Base-by-base conservation (phyloP, 768 basidiomycete genomes). In the Leccinum variicolor region DNA sequence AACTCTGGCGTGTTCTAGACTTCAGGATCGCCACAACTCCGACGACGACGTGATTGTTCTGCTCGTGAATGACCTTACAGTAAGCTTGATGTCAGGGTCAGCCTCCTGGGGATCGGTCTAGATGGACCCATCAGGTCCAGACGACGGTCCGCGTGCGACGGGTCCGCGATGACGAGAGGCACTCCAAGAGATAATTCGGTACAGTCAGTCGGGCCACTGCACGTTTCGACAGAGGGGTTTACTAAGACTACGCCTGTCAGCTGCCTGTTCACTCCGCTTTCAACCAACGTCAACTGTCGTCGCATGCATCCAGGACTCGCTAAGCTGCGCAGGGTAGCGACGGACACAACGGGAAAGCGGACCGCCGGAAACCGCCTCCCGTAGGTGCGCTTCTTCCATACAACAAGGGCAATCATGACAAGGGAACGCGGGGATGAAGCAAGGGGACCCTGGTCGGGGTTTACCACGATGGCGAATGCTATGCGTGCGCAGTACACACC, bases 201-300 rank as follows among this genome's bases (percentile, higher is more conserved):
- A 47, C 21, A 13, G 13, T 45, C 43, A 21, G 19, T 23, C 19
- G 2, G 6, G 6, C 43, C 45, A 6, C n/a, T n/a, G n/a, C n/a
- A 14, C 13, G 14, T 46, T 46, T 23, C 19, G 14, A 23, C 17
- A 17, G 47, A 5, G 15, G 47, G 9, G 55, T 21, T 23, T 8
- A 31, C 21, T 3, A 19, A 56, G 39, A 26, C 14, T 28, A 43
- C 56, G 33, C 36, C 29, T 57, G 56, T 58, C 54, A 57, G 7
- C n/a, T 36, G 6, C 25, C 6, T 7, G 25, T 26, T 39, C 26
- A 19, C 36, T 28, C 34, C 11, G 51, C 23, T 17, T 25, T 36
- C 33, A 17, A 51, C 52, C 14, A 48, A 48, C 25, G 25, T 52
- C 36, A 39, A 28, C 23, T 17, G 36, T 26, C 34, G n/a, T 4